Conservation (phyloP, 495 filamentous ascomycete genomes). For the Letharia lupina region DNA sequence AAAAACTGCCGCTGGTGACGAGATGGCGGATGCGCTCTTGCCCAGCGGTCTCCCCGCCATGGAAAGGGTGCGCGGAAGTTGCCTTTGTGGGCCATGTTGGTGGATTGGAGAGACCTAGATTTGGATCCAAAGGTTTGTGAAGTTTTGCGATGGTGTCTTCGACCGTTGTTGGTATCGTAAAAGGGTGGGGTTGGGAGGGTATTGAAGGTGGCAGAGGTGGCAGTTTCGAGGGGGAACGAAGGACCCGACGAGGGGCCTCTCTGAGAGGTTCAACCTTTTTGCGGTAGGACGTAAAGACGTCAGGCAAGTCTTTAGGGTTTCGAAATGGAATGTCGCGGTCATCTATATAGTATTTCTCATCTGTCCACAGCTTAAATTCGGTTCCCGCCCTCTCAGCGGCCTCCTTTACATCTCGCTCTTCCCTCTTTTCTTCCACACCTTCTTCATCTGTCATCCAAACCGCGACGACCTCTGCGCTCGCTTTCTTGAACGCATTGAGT, state of each 20-base stretch:
- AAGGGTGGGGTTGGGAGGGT: constrained; percentile 48
- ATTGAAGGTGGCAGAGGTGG: constrained; percentile 48
- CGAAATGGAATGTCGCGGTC: constrained; percentile 50
- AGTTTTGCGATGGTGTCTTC: constrained; percentile 44
- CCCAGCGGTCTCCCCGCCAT: constrained; percentile 53
- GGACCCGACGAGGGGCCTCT: constrained; percentile 42
- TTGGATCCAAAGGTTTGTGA: constrained; percentile 42
- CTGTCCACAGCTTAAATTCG: constrained; percentile 51
- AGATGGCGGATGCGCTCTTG: constrained; percentile 49
- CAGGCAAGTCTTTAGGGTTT: constrained; percentile 45
- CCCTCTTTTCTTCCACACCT: constrained; percentile 53
- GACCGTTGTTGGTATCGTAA: constrained; percentile 47
- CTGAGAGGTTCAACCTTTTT: constrained; percentile 59
- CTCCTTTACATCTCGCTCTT: constrained; percentile 45
- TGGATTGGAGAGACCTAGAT: constrained; percentile 31
- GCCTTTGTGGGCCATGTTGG: constrained; percentile 40
- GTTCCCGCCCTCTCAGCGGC: constrained; percentile 40
- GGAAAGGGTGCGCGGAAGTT: constrained; percentile 53
- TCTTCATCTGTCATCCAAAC: constrained; percentile 64
- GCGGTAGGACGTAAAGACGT: constrained; percentile 60
- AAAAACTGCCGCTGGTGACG: constrained; percentile 47
- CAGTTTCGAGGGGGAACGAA: constrained; percentile 41
- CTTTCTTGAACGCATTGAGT: constrained; percentile 38
- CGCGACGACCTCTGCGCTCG: constrained; percentile 41
- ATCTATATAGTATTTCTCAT: constrained; percentile 68